Evolutionary conservation across 208 protist genomes (phyloP), one percentile per base, ranked within the genome.

Genomic region (Trypanosoma vivax): DNA sequence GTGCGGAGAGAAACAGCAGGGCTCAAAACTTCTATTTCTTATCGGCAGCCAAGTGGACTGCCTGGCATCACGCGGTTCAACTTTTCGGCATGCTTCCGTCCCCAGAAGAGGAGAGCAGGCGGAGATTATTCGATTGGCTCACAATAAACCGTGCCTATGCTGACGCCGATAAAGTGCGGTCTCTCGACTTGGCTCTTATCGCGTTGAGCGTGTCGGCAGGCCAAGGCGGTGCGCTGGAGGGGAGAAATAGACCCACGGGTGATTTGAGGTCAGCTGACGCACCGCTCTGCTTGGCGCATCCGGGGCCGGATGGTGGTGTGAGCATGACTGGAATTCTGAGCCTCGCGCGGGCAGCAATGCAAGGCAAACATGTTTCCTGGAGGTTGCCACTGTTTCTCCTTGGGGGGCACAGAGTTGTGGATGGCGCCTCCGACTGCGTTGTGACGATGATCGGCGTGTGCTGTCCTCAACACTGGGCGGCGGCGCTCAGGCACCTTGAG

Each of bases 401-500:
- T 45, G n/a, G 35, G 10, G 23, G 45, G 13, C 40, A 50, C 30
- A 65, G 65, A 11, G 39, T 85, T 23, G 71, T 76, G 9, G 60
- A 58, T 3, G 82, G 83, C 49, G 24, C 73, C 9, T 61, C 67
- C 19, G 40, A 73, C 34, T 49, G 73, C 2, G 78, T 79, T 51
- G 35, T 65, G 5, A 76, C 74, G 5, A 70, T 70, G 34, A 67
- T 80, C 5, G 82, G 74, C 4, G 57, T 83, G 5, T 55, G 71
- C 40, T 69, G 62, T 7, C 72, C 82, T 5, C 50, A 76, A 21
- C 21, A 42, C 27, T 90, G 82, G 82, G 41, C 19, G 29, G 48
- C 28, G 21, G 70, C 82, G 3, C 45, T 86, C 55, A 23, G 40
- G 30, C 16, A 42, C 45, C 53, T 83, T 27, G 19, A 37, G 13